Base-by-base conservation (phyloP, 306 rosid species). In the Myrica gale region DNA sequence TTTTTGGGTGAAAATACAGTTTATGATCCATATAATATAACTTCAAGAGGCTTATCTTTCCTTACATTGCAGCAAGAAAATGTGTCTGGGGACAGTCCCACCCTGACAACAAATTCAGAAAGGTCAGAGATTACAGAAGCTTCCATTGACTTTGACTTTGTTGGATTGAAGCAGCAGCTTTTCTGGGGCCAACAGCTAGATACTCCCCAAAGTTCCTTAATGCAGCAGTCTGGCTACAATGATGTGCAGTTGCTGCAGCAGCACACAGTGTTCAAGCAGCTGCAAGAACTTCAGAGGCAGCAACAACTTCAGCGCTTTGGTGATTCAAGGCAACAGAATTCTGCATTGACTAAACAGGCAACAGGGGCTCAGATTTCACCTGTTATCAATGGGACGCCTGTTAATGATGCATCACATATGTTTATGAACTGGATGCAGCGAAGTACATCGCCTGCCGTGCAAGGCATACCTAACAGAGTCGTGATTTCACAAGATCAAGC, bases 21-120 rank as follows among this genome's bases (percentile, higher is more conserved):
- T 80, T 66, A 57, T 61, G 71, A 57, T 79, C 78, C 86, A 41
- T 79, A 81, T 66, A 46, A 58, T 83, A 73, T 87, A 65, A 78
- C 54, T 39, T 75, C 78, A 5, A 77, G 71, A 65, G 81, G 82
- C 73, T 71, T 61, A 42, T 73, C 79, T 70, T 54, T 84, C 65
- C 77, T 73, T 50, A 72, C 76, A 41, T 77, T 84, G 39, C 84
- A 82, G 79, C 88, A 76, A 84, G 90, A 87, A 77, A 74, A 87
- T 87, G 87, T 84, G 60, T 74, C 86, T 41, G 86, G 80, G 57
- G 90, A 87, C 67, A 87, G 90, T 77, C 88, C 90, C 76, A 87
- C 90, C 75, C 65, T 84, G 79, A 87, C 90, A 77, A 62, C 90
- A 68, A 87, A 87, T 84, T 87, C 90, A 46, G 90, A 87, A 81